Evolutionary conservation across 352 stramenopile genomes (phyloP).

Genomic region (Pythium utonaiense): DNA sequence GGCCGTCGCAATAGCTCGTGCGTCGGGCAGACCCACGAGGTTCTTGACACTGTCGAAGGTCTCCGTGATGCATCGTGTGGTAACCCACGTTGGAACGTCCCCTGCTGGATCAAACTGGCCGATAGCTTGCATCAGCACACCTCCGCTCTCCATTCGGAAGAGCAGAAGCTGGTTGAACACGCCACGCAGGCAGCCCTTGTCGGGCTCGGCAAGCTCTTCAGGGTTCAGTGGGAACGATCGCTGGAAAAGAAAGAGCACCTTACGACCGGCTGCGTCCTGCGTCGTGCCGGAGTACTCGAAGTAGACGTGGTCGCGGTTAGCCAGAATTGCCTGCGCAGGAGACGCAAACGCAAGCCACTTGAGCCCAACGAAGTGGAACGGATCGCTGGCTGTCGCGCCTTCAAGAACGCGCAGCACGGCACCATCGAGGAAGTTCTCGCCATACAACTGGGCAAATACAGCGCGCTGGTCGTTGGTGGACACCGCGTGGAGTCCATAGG

Average conservation of each 20-base stretch:
- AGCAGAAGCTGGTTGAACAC: slow-evolving; percentile 14
- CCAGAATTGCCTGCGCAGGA: slow-evolving; percentile 16
- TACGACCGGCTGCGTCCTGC: slow-evolving; percentile 16
- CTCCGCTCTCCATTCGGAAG: slow-evolving; percentile 21
- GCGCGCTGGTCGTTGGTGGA: slow-evolving; percentile 26
- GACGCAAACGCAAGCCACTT: slow-evolving; percentile 28
- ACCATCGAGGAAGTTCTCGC: slow-evolving; percentile 20
- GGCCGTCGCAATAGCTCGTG: slow-evolving; percentile 10
- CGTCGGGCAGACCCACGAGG: slow-evolving; percentile 15
- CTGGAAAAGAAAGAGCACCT: slow-evolving; percentile 25
- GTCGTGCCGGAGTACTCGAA: slow-evolving; percentile 30
- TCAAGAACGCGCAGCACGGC: slow-evolving; percentile 15
- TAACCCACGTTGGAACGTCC: slow-evolving; percentile 18
- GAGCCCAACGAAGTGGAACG: slow-evolving; percentile 28
- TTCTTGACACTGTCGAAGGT: slow-evolving; percentile 20
- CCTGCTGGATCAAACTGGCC: slow-evolving; percentile 2
- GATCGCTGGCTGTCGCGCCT: slow-evolving; percentile 12
- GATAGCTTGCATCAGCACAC: slow-evolving; percentile 17
- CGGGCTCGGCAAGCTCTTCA: slow-evolving; percentile 22
- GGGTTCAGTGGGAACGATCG: slow-evolving; percentile 22
- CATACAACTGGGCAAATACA: slow-evolving; percentile 28
- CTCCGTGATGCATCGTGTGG: slow-evolving; percentile 18
- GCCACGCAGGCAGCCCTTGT: slow-evolving; percentile 17
- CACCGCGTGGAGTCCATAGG: slow-evolving; percentile 21
- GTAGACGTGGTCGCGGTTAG: slow-evolving; percentile 21